A percentile compares a stretch with the other conserved stretches of the same genome.
phyloP scores from a whole-genome alignment of 305 asterid genomes.

The Plantago lanceolata region DNA sequence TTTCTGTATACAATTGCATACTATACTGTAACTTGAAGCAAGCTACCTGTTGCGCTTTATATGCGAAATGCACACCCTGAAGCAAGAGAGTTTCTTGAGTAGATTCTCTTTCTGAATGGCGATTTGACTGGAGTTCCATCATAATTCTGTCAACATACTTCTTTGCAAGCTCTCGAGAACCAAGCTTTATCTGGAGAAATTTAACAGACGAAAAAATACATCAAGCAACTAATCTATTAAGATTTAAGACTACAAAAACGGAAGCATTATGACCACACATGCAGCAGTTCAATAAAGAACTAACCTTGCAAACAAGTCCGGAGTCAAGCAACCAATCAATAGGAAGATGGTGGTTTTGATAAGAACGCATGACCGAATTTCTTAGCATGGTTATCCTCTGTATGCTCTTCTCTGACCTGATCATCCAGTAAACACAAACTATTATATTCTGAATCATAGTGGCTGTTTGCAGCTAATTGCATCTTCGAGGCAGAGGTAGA shows the following conservation, averaged over 20 bases:
- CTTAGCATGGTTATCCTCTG: slow-evolving; percentile 13
- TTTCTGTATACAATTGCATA: not conserved
- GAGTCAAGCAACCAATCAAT: slow-evolving; percentile 14
- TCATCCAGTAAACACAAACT: not conserved
- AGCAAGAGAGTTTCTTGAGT: slow-evolving; percentile 18
- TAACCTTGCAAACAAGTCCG: slow-evolving; percentile 10
- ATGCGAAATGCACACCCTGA: slow-evolving; percentile 20
- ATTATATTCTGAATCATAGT: not conserved
- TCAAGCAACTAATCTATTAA: not conserved
- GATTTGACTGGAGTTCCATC: slow-evolving; percentile 8
- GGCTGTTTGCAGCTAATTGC: too few relatives aligned
- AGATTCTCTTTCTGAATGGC: slow-evolving; percentile 14
- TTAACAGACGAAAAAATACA: not conserved
- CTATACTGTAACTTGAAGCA: not conserved
- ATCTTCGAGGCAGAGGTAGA: too few relatives aligned
- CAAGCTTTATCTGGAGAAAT: slow-evolving; percentile 7
- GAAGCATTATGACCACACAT: not conserved
- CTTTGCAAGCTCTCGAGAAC: slow-evolving; percentile 17
- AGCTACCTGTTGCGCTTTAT: slow-evolving; percentile 19
- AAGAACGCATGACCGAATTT: slow-evolving; percentile 11
- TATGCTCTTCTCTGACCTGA: slow-evolving; percentile 15
- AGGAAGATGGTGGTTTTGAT: slow-evolving; percentile 12
- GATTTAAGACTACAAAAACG: not conserved
- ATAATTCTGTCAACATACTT: slow-evolving; percentile 14
- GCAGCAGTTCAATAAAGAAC: not conserved